Base-by-base conservation (phyloP, 768 basidiomycete genomes). In the Mycena albidolilacea region DNA sequence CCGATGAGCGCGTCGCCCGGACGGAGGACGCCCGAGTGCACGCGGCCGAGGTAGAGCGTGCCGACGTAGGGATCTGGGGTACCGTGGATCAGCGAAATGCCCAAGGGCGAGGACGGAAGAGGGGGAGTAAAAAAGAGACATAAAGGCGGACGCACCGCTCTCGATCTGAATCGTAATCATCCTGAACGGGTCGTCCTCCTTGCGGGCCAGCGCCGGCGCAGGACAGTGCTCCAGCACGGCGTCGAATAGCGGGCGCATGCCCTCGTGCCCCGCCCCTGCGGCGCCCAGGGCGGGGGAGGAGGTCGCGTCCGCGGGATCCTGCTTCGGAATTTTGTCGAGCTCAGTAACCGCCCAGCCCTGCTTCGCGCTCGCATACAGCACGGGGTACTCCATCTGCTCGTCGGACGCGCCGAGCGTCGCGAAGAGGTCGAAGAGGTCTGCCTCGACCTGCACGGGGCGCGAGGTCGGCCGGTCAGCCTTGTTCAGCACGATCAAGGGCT, bases 121-220 rank as follows among this genome's bases (percentile, higher is more conserved):
- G n/a, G n/a, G n/a, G n/a, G n/a, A n/a, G n/a, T n/a, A n/a, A n/a
- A n/a, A n/a, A n/a, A n/a, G n/a, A n/a, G n/a, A n/a, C n/a, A n/a
- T n/a, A n/a, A n/a, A n/a, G n/a, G n/a, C n/a, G n/a, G n/a, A 23
- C 23, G 23, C 23, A 23, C 23, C 23, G 2, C 23, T 23, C 23
- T 87, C 87, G 21, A 88, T 84, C 72, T 88, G 87, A 14, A 87
- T 84, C 0, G 86, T 87, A 52, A 88, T 80, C 87, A 88, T 88
- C 14, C 86, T 86, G 75, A 87, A 87, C n/a, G 86, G 85, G 9
- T 77, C 76, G 0, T 81, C 54, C 2, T 76, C 15, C 83, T 77
- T 46, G 78, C 78, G n/a, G 84, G 84, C 72, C 84, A 84, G 44
- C 5, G 74, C 73, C 0, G 87, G 86, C 1, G 86, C 70, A 1